Base-by-base conservation (phyloP, 2,329 filamentous ascomycete species). In the Cordyceps cicadae region DNA sequence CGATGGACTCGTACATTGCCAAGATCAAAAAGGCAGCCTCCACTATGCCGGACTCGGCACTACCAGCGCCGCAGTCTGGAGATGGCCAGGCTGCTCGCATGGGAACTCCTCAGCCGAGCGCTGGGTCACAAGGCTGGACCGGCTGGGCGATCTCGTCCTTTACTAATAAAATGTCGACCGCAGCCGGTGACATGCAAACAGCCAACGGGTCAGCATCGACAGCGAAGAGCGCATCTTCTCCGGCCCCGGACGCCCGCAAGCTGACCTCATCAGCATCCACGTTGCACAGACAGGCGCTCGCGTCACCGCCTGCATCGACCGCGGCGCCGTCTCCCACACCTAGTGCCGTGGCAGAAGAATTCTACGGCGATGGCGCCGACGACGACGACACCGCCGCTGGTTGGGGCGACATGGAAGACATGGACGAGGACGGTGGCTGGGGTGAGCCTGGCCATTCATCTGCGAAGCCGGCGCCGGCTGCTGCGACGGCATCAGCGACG, bases 61-160 rank as follows among this genome's bases (percentile, higher is more conserved):
- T 96, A 2, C 89, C 91, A 43, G 83, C 90, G 0, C 80, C 87
- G 19, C 77, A 77, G 26, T 74, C 82, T 15, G 75, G 81, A 3
- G 72, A 80, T 14, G 76, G 77, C 5, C 77, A 75, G 21, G 81
- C 83, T 0, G 87, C 90, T 1, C 84, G 90, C 39, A 94, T 96
- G 80, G 87, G 87, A 64, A 94, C 89, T 1, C 87, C 91, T 1
- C 88, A 91, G 63, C 77, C 82, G 2, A 86, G 86, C 3, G 81
- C 81, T 43, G 71, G 66, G n/a, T 63, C 66, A n/a, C 63, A 68
- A 5, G 68, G 72, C 19, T 97, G 94, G 94, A 86, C 94, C 1
- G 94, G 94, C 14, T 99, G 94, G 94, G 94, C 94, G 1, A 97
- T 99, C 59, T 97, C 94, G 0, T 97, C 92, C 1, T 99, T 99